Evolutionary conservation across 768 basidiomycete genomes (phyloP).

Genomic region (Leucosporidium scottii): DNA sequence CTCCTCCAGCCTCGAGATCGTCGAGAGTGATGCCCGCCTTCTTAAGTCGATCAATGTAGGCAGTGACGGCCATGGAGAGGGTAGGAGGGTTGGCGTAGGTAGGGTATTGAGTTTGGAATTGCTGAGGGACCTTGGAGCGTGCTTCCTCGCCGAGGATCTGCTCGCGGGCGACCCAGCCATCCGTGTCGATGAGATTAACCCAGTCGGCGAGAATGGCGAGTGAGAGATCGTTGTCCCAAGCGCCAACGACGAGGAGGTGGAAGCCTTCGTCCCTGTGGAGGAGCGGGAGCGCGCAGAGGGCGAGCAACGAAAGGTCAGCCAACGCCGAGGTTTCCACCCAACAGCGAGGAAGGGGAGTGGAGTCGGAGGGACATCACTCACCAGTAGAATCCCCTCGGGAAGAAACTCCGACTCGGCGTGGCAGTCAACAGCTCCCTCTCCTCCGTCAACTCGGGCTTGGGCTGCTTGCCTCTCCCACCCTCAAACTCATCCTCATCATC

Average conservation of each 20-base stretch:
- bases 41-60: constrained; percentile 69
- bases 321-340: constrained; percentile 3
- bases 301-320: constrained; percentile 11
- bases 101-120: constrained; percentile 91
- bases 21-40: constrained; percentile 39
- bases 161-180: constrained; percentile 94
- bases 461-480: constrained; percentile 34
- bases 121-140: constrained; percentile 80
- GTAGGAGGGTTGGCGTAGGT: constrained; percentile 93
- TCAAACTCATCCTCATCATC: constrained; percentile 58
- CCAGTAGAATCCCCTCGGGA: constrained; percentile 95
- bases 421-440: constrained; percentile 75
- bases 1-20: not conserved
- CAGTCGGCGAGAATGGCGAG: constrained; percentile 83
- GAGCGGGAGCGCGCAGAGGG: not conserved
- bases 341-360: not conserved
- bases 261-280: constrained; percentile 85
- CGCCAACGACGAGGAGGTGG: constrained; percentile 82
- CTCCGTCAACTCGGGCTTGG: constrained; percentile 52
- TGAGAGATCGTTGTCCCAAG: constrained; percentile 85
- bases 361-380: not conserved
- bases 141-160: constrained; percentile 96
- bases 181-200: constrained; percentile 82
- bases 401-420: constrained; percentile 92
- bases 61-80: constrained; percentile 83